Evolutionary conservation across 768 basidiomycete genomes (phyloP).

Genomic region (Favolaschia claudopus): DNA sequence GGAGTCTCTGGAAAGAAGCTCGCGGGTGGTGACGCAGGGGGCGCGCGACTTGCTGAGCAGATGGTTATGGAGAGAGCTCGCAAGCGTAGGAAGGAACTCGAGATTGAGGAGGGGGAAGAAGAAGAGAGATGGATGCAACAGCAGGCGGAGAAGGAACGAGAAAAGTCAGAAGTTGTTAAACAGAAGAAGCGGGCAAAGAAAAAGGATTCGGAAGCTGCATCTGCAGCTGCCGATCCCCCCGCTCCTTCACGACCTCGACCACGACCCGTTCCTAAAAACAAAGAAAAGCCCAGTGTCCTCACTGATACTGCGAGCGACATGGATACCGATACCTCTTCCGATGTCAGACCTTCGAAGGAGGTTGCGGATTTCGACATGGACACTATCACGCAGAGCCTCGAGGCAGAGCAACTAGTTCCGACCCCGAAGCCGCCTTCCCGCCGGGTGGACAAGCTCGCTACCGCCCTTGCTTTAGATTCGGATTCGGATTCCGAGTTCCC

Average conservation of each 20-base stretch:
- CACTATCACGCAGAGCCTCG: not conserved
- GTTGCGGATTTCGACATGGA: constrained; percentile 6
- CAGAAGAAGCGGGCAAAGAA: constrained; percentile 22
- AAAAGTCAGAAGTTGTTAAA: constrained; percentile 13
- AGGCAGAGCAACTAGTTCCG: not conserved
- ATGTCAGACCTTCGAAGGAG: not conserved
- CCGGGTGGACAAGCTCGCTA: not conserved
- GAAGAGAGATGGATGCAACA: constrained; percentile 32
- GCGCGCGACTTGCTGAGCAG: constrained; percentile 53
- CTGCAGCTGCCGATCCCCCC: not conserved
- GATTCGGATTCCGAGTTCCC: not conserved
- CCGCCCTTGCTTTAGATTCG: not conserved
- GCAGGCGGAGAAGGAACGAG: constrained; percentile 21
- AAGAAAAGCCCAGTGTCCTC: constrained; percentile 1
- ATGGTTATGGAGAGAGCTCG: constrained; percentile 63
- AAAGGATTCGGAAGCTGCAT: constrained; percentile 12
- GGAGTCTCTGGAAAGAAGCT: constrained; percentile 34
- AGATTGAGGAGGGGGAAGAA: constrained; percentile 47
- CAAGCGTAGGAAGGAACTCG: constrained; percentile 59
- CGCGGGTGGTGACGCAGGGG: constrained; percentile 32
- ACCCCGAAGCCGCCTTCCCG: constrained; percentile 8
- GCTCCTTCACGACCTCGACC: constrained; percentile 12
- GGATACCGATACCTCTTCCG: constrained; percentile 15
- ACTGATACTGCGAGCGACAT: constrained; percentile 14
- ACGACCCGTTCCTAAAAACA: constrained; percentile 13